Base-by-base conservation (phyloP, 2,329 filamentous ascomycete genomes). In the Fusarium oligoseptatum region DNA sequence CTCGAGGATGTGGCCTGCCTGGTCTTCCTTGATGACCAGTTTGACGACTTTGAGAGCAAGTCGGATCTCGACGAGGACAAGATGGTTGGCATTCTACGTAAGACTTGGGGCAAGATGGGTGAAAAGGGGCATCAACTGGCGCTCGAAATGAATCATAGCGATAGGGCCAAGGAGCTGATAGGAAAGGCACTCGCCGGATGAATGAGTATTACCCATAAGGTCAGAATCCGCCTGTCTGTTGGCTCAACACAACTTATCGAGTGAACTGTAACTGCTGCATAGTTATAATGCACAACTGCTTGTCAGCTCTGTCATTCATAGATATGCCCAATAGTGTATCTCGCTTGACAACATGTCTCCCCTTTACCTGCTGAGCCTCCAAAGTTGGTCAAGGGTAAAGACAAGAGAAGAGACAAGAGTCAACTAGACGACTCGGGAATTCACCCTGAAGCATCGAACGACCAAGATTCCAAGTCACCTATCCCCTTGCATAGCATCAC, bases 1-100 rank as follows among this genome's bases (percentile, higher is more conserved):
- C 86, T 97, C 71, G 95, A 97, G 85, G 95, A 97, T 83, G 93
- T 95, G 55, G 95, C 95, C 4, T 97, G 94, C 80, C 84, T 97
- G 65, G 94, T 97, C 32, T 97, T 97, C 81, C 84, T 97, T 74
- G 94, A 97, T 80, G 94, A 96, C 80, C 93, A 97, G 80, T 93
- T 97, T 73, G 94, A 95, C 78, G 90, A 89, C 60, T 97, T 97
- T 83, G 92, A 94, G 85, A 87, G 82, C 75, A 87, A 88, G 80
- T 88, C 89, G 32, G 88, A 92, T 64, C 81, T 88, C 17, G 93
- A 95, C 79, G 93, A 96, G 83, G 92, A 91, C 60, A 97, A 97
- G 87, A 91, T 95, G 69, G 81, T 96, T 22, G 85, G 84, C 20
- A 94, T 95, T 74, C 80, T 95, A 81, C 85, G 85, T 76, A 94